Base-by-base conservation (phyloP, 164 flowering plant species). In the Magnolia kwangsiensis region DNA sequence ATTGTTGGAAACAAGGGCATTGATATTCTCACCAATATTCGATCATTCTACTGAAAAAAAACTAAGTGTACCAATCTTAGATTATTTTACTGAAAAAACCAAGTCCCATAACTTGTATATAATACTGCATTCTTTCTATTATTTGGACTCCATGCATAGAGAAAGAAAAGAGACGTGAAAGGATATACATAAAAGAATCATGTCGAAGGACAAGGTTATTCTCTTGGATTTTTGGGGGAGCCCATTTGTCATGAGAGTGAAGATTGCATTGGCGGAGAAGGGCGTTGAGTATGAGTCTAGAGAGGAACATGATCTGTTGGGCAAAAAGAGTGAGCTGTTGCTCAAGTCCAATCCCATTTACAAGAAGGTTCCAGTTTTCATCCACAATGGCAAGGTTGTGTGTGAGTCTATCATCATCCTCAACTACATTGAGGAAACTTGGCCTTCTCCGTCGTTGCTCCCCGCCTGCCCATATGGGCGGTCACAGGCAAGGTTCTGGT, bases 401-500 rank as follows among this genome's bases (percentile, higher is more conserved):
- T 72, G 79, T 55, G 90, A 87, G 80, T 88, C 89, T 63, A 49
- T 80, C 19, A 61, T 81, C 69, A 87, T 88, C 16, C 84, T 87
- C 64, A 59, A 66, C 80, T 88, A 86, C 80, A 83, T 89, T 9
- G 90, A 89, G 1, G 89, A 88, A 67, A 69, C 82, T 50, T 89
- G 89, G 89, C 82, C 88, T 67, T 82, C 84, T 1, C 84, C 86
- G 0, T 71, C 90, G 3, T 76, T 89, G 76, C 87, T 88, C 50
- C 90, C 89, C 3, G 7, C 86, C 1, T 84, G 81, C 19, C 23
- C 90, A 1, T 84, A 86, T 63, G 87, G 20, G 1, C 67, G 81
- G 2, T 76, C 88, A n/a, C 82, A 75, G 31, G 88, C 88, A 24
- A 76, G 86, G 51, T 89, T 89, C 75, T 89, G 90, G 90, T 85